phyloP scores from a whole-genome alignment of 83 land plant species.

The Picea engelmannii region DNA sequence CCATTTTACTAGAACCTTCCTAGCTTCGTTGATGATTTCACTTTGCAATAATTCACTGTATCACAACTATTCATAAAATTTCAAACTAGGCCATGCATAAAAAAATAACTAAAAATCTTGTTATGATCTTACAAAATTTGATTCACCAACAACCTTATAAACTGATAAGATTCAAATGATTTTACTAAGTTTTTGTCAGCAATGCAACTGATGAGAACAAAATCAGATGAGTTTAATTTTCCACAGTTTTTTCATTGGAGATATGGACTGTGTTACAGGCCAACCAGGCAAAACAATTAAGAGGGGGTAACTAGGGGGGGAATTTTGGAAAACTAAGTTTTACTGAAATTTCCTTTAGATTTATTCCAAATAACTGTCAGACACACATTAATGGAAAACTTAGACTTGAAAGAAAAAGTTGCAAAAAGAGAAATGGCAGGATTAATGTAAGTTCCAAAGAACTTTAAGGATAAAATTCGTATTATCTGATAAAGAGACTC shows the following conservation, averaged over 20 bases:
- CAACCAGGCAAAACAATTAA: neutral
- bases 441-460: too few species aligned
- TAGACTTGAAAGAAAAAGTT: too few species aligned
- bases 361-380: too few species aligned
- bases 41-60: conserved; percentile 46
- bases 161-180: neutral
- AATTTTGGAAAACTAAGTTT: neutral
- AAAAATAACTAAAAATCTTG: neutral
- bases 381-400: too few species aligned
- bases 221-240: neutral
- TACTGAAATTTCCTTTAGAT: too few species aligned
- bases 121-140: neutral
- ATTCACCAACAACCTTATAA: neutral
- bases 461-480: too few species aligned
- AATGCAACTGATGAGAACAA: neutral
- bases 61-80: conserved; percentile 3
- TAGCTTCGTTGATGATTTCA: conserved; percentile 43
- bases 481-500: too few species aligned
- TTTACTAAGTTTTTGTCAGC: neutral
- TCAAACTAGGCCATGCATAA: conserved; percentile 1
- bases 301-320: neutral
- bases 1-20: conserved; percentile 34
- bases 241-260: neutral
- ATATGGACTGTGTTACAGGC: neutral
- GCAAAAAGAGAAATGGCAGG: too few species aligned